Evolutionary conservation across 345 rosid genomes (phyloP).

Genomic region (Firmiana major): DNA sequence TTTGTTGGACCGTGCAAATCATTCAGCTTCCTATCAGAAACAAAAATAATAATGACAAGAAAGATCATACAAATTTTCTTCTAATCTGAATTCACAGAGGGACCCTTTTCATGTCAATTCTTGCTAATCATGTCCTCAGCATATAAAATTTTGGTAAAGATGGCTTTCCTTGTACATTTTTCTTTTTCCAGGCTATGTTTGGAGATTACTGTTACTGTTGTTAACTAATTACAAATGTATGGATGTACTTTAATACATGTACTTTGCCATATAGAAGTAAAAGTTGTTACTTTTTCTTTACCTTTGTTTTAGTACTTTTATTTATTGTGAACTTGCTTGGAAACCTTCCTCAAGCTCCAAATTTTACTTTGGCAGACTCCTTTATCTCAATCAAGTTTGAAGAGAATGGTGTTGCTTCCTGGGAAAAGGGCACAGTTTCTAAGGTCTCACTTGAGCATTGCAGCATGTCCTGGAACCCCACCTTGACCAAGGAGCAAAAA

Average conservation of each 20-base stretch:
- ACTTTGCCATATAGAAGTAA: neutral
- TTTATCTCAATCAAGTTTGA: slow-evolving; percentile 92
- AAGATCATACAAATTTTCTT: slow-evolving; percentile 6
- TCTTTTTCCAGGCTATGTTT: neutral
- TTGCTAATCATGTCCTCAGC: slow-evolving; percentile 7
- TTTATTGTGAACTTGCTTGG: neutral
- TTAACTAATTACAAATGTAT: neutral
- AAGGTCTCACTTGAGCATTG: slow-evolving; percentile 50
- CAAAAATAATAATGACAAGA: slow-evolving; percentile 4
- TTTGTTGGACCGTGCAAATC: slow-evolving; percentile 6
- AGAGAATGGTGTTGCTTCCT: slow-evolving; percentile 73
- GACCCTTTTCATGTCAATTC: slow-evolving; percentile 11
- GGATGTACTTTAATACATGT: neutral
- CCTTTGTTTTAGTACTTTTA: neutral
- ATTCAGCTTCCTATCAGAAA: neutral
- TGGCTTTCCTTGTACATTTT: neutral
- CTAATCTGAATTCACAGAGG: neutral
- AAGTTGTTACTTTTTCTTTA: neutral
- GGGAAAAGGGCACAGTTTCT: slow-evolving; percentile 72
- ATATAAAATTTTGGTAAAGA: neutral
- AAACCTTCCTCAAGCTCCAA: neutral
- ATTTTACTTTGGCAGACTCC: slow-evolving; percentile 53
- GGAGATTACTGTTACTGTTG: neutral
- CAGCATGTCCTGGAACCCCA: slow-evolving; percentile 38
- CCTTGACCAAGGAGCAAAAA: slow-evolving; percentile 16